Conservation (phyloP, 202 grass and related monocot species). For the Alloteropsis angusta region DNA sequence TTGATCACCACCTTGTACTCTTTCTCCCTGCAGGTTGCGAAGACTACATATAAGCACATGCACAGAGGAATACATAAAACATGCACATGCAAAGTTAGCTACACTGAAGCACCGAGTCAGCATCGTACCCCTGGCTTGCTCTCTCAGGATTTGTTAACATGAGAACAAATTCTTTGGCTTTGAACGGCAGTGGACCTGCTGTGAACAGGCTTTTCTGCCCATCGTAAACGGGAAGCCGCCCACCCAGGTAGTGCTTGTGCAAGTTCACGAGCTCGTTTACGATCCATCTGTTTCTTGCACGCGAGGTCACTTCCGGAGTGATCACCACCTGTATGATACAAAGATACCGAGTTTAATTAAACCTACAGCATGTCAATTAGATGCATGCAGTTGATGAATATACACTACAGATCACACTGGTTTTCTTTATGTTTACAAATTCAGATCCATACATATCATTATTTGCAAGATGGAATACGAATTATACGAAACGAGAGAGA, state of each 20-base stretch:
- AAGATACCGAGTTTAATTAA: neutral
- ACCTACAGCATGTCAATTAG: neutral
- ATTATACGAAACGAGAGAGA: neutral
- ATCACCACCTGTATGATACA: conserved; percentile 31
- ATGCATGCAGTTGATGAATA: neutral
- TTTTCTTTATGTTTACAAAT: neutral
- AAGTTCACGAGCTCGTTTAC: conserved; percentile 33
- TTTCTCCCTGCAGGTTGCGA: conserved; percentile 11
- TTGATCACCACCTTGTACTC: conserved; percentile 53
- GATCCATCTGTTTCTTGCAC: conserved; percentile 42
- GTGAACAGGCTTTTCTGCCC: conserved; percentile 52
- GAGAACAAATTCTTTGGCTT: conserved; percentile 32
- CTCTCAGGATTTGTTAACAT: conserved; percentile 31
- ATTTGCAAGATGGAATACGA: neutral
- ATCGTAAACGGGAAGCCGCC: conserved; percentile 45
- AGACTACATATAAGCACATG: neutral
- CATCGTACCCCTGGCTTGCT: conserved; percentile 4
- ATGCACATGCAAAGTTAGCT: neutral
- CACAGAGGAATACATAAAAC: neutral
- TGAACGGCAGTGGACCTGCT: conserved; percentile 43
- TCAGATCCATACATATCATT: neutral
- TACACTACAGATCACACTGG: neutral
- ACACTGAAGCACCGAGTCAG: neutral
- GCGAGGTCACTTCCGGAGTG: conserved; percentile 34
- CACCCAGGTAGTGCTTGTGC: conserved; percentile 30